Base-by-base conservation (phyloP, 495 filamentous ascomycete genomes). In the Poronia punctata region DNA sequence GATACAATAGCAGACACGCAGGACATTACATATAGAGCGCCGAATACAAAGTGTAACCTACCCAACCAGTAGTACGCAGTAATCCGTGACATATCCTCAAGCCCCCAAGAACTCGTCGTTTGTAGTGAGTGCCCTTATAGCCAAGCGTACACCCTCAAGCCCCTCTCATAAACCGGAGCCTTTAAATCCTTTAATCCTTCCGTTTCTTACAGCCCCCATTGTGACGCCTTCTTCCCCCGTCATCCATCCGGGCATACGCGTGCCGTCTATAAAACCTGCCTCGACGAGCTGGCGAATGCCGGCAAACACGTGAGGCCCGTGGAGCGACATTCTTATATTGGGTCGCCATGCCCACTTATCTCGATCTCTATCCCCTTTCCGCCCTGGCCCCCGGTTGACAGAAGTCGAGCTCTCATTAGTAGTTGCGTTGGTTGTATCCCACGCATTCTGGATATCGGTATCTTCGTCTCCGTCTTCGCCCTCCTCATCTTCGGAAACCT, bases 171-270 rank as follows among this genome's bases (percentile, higher is more conserved):
- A 26, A 2, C 66, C 71, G 6, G 65, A 69, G 5, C 70, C 70
- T 39, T 61, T 70, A 38, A 64, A 54, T 2, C 71, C 74, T 26
- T 56, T 56, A 42, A 78, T 78, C 49, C 71, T 73, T 3, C 86
- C 83, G 29, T 70, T 52, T 38, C 68, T 73, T 1, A 93, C 76
- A 27, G 74, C 71, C 1, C 82, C 84, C 29, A 79, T 61, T 47
- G 81, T 89, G 3, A 93, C 78, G 0, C 78, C 83, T 15, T 84
- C 86, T 52, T 93, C 86, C 1, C 88, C 88, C 1, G 86, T 89
- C 80, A 93, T 82, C 88, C 88, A 95, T 0, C 86, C 83, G 0
- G 87, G 87, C 79, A 93, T 89, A 16, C 65, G 72, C 58, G 77
- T 72, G 0, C 83, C 83, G 50, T 89, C 77, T 9, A 92, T 59